These are phyloP conservation scores for Tylopilus sp. DNA, from an alignment of 1,284 basidiomycete species.

Conservation along the genomic window DNA sequence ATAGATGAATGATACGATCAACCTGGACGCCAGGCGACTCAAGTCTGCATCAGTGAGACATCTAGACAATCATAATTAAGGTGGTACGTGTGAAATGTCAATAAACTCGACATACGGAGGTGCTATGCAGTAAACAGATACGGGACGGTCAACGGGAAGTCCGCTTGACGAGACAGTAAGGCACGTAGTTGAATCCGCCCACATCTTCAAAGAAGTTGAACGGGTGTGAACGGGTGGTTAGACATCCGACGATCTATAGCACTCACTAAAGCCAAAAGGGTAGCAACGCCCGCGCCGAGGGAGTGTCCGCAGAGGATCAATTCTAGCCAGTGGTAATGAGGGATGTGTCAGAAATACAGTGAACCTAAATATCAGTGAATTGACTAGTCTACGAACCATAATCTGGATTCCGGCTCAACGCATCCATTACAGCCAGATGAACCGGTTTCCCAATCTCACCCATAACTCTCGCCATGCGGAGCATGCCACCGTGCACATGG, in stretches of 20 bases:
- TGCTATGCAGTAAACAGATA: constrained; percentile 78
- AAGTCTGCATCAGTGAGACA: constrained; percentile 60
- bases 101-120: constrained; percentile 59
- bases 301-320: constrained; percentile 82
- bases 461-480: constrained; percentile 76
- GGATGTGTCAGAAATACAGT: constrained; percentile 5
- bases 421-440: constrained; percentile 70
- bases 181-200: constrained; percentile 78
- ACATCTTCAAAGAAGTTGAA: constrained; percentile 55
- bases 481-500: constrained; percentile 76
- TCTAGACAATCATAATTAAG: constrained; percentile 34
- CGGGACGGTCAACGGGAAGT: constrained; percentile 62
- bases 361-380: neutral
- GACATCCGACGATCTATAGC: neutral
- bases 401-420: constrained; percentile 62
- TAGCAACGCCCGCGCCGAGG: constrained; percentile 83
- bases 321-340: constrained; percentile 42
- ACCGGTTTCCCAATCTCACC: constrained; percentile 75
- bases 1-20: constrained; percentile 78
- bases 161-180: constrained; percentile 70
- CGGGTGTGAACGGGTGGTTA: constrained; percentile 1
- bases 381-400: constrained; percentile 53
- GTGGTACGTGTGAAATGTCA: neutral
- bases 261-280: constrained; percentile 70
- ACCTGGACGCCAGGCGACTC: constrained; percentile 50